Conservation (phyloP, 768 basidiomycete genomes). For the Arthromyces matolae region DNA sequence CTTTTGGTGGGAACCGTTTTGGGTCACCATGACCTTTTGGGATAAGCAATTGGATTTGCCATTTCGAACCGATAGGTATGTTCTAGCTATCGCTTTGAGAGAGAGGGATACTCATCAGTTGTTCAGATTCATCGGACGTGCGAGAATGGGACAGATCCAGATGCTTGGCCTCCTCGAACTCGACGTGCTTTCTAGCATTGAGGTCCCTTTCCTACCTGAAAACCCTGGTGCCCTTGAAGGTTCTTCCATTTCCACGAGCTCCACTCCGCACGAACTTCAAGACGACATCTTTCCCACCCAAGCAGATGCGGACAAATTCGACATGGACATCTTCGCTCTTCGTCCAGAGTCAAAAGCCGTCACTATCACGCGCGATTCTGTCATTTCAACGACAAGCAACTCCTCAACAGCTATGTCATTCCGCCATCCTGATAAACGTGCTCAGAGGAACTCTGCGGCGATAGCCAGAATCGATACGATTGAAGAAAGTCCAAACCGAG, state of each 20-base stretch:
- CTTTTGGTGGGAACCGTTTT: constrained; percentile 92
- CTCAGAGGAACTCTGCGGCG: constrained; percentile 49
- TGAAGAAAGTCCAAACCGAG: constrained; percentile 63
- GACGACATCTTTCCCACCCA: constrained; percentile 39
- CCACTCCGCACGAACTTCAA: constrained; percentile 29
- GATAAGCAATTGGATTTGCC: constrained; percentile 85
- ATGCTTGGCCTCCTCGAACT: constrained; percentile 91
- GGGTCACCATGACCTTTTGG: constrained; percentile 81
- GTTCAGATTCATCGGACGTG: constrained; percentile 82
- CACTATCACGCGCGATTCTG: constrained; percentile 32
- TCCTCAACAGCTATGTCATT: constrained; percentile 31
- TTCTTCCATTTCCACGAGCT: constrained; percentile 28
- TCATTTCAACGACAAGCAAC: constrained; percentile 36
- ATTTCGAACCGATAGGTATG: constrained; percentile 71
- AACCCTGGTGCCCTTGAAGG: constrained; percentile 26
- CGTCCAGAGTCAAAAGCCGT: constrained; percentile 35
- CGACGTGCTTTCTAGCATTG: constrained; percentile 85
- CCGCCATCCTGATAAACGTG: constrained; percentile 39
- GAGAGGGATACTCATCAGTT: background rate
- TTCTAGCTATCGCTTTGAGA: constrained; percentile 2
- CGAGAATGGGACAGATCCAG: constrained; percentile 97
- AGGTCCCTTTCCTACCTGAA: constrained; percentile 73
- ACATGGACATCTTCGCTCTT: constrained; percentile 62
- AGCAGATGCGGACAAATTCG: constrained; percentile 68
- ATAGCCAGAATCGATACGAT: constrained; percentile 55